Evolutionary conservation across 257 asterid genomes (phyloP), one percentile per base, ranked within the genome.

Genomic region (Plectranthus barbatus): DNA sequence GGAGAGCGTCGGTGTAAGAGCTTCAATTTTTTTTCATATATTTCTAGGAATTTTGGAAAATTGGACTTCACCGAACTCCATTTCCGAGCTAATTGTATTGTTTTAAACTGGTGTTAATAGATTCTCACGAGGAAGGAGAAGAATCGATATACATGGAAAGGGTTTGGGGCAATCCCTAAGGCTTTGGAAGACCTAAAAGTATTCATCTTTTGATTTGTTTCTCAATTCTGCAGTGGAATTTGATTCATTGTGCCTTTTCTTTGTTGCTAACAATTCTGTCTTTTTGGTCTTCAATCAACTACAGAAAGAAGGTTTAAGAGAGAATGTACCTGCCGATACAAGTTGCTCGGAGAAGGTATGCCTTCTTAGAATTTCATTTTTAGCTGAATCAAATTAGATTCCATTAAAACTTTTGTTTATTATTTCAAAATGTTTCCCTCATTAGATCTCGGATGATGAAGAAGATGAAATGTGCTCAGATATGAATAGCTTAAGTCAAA

Each of bases 1-100:
- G 83, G 96, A 93, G 69, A 93, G 99, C 31, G 84, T 93, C 70
- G 99, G 99, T 17, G 97, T 93, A 85, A 82, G 96, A 61, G 64
- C 67, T 77, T 60, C 59, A 12, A 33, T 64, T 15, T 48, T n/a
- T 15, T 33, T 50, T 8, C 15, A 31, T 24, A 24, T 17, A 9
- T 31, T 24, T 44, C 40, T 31, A 44, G 14, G 49, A 54, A n/a
- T 4, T 65, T 21, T 41, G 7, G 12, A 29, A 29, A 49, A 12
- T 64, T 49, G 57, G 18, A 24, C 8, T 45, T 21, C 33, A 3
- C 24, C 36, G 68, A 20, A 15, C 51, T 59, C 70, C 6, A 45
- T 11, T 29, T 66, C 48, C 18, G 66, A 53, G 66, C 68, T 77
- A 62, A 64, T 5, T 26, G 26, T 31, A 14, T 31, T 62, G 20